Base-by-base conservation (phyloP, 1,284 basidiomycete genomes). In the Puccinia polysora region DNA sequence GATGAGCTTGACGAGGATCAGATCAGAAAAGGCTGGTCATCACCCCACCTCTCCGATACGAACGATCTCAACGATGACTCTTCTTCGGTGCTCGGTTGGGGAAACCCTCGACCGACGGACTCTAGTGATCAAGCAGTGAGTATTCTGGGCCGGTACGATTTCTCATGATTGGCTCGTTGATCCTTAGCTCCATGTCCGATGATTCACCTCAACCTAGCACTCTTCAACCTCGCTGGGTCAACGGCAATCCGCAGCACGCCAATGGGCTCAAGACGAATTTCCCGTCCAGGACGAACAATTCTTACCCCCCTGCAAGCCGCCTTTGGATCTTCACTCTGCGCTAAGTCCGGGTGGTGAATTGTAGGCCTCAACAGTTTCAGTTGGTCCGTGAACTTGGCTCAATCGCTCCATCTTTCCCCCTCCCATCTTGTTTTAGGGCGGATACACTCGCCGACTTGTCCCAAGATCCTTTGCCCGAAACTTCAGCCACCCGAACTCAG, bases 401-500 rank as follows among this genome's bases (percentile, higher is more conserved):
- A 7, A 49, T 50, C n/a, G 5, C 25, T 65, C 36, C 12, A 38
- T 30, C 23, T 36, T 14, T 34, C 15, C 40, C 59, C 34, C 14
- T 18, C 25, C 45, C 12, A 20, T 56, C 23, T 4, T 23, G 18
- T 18, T 38, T 18, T 20, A 53, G 63, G 34, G 49, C 49, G 50
- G 63, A 43, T 20, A 36, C 34, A 20, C 10, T 23, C 30, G 30
- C 23, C 34, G 49, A 65, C 23, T 32, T 65, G 1, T 65, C 63
- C 12, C 4, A 50, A 32, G 47, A 49, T 65, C 49, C 47, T 36
- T n/a, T 53, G 12, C 63, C 63, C 25, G 63, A 65, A 8, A 52
- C 47, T 52, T 53, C 63, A 15, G 63, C 23, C 7, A 65, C 34
- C 20, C 30, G 62, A n/a, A 65, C 62, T 20, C 43, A 65, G 50